Base-by-base conservation (phyloP, 345 rosid species). In the Syzygium grande region DNA sequence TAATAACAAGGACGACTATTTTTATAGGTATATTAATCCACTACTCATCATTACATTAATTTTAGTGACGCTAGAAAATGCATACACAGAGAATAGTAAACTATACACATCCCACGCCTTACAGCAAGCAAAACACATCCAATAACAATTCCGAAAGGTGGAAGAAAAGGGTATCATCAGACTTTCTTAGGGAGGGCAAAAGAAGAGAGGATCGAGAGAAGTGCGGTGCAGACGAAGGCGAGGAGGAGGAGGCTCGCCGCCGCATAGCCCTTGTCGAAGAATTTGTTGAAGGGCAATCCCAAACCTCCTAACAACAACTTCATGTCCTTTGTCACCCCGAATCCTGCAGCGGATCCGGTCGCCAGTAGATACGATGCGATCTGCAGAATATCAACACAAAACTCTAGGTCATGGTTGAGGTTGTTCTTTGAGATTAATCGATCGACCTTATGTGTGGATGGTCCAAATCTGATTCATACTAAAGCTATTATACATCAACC, bases 321-420 rank as follows among this genome's bases (percentile, higher is more conserved):
- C 88, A 93, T 46, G 84, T 95, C 98, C 53, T 85, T 90, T 12
- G 93, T 94, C 4, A 89, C 94, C 8, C 93, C 96, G 73, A 94
- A 92, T 63, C 90, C 96, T 0, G 95, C 98, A 0, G 95, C 96
- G 1, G 91, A 91, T 5, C 97, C 95, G 0, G 95, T 93, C 8
- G 92, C 97, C 85, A 93, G 43, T 16, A 93, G 21, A 84, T 92
- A 94, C 5, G 95, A 89, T 30, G 89, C 83, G 25, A 93, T 49
- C 95, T 94, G 89, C 86, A 21, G 49, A 34, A 54, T 9, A 49
- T 51, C 30, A 23, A 80, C 46, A 88, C 30, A 34, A 43, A 65
- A 65, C 77, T 16, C 38, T 51, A 21, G 49, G 80, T 73, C 46
- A 16, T 21, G 0, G 80, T 21, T 1, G 0, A 68, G 46, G 80